Evolutionary conservation across 441 rosid species (phyloP), one percentile per base, ranked within the genome.

Genomic region (Syzygium malaccense): DNA sequence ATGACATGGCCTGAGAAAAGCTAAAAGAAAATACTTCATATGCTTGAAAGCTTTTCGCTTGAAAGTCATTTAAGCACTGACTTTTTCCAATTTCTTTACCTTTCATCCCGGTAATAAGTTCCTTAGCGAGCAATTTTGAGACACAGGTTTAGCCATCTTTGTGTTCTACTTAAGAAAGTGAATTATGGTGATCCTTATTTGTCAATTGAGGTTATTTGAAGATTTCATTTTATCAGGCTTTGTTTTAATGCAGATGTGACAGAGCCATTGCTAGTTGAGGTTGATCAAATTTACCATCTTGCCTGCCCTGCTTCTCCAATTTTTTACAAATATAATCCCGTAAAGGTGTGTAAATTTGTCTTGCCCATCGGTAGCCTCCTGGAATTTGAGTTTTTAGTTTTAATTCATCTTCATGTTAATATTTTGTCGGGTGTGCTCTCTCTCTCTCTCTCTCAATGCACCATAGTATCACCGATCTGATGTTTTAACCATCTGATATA

Each of bases 281-380:
- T 85, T 56, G 87, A 85, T 45, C 87, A 85, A 53, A 85, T 85
- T 56, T 85, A 85, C 49, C 87, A 85, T 56, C 87, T 85, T 55
- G 87, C 87, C 87, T 85, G 87, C 66, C 87, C 87, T 85, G 87
- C 87, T 13, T 85, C 87, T 56, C 87, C 87, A 20, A 85, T 85
- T 58, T 85, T 85, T 41, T 85, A 85, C 30, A 85, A 85, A 58
- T 55, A 85, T 45, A 85, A 85, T 56, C 87, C 87, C 33, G 87
- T 85, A 9, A 85, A 85, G 87, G 87, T 85, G 49, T 11, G 83
- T 75, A 75, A 75, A 37, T 75, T 41, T 41, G 51, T 75, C 51
- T 75, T 23, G 53, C 23, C 83, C 14, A 75, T 26, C 3, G 5
- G n/a, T 23, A 71, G 49, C 51, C n/a, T 75, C n/a, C 83, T 41